Base-by-base conservation (phyloP, 768 basidiomycete species). In the Suillus luteus region DNA sequence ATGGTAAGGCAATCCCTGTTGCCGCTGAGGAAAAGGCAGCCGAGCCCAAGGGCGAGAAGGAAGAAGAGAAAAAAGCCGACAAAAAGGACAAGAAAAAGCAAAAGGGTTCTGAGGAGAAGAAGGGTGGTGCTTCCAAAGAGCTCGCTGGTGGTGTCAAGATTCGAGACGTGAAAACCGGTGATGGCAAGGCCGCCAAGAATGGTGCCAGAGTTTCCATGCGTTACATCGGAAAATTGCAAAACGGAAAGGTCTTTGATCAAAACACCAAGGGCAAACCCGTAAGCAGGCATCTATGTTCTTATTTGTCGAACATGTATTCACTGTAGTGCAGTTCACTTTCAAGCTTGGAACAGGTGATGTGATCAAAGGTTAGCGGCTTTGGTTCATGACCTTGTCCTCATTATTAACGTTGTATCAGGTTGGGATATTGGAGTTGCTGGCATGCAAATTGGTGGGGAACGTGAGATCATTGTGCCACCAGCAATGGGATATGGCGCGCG, bases 381-480 rank as follows among this genome's bases (percentile, higher is more conserved):
- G 17, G 33, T 17, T 48, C 62, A 38, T 54, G 8, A 22, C 22
- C 19, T 44, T 64, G 22, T 11, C 46, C 60, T 71, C 14, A 67
- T 57, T 10, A 14, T 46, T 55, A 24, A 58, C 44, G 17, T 60
- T 12, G 54, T 19, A 35, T 31, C 63, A 90, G 88, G 91, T 54
- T 97, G 96, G 95, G 96, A 98, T 69, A 81, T 92, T 71, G 96
- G 96, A 46, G 82, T 98, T 62, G 87, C 81, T 37, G 96, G 96
- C 40, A 97, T 99, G 95, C 89, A 92, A 69, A 86, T 90, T 46
- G 91, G 88, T 46, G 95, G 96, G 33, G 95, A 98, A 77, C 86
- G 96, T 59, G 78, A 87, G 63, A 80, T 99, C 67, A 87, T 82
- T 49, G 83, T 95, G 57, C 93, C 93, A 51, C 79, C 91, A 15